phyloP scores from a whole-genome alignment of 2,329 filamentous ascomycete species.

The Claviceps monticola region DNA sequence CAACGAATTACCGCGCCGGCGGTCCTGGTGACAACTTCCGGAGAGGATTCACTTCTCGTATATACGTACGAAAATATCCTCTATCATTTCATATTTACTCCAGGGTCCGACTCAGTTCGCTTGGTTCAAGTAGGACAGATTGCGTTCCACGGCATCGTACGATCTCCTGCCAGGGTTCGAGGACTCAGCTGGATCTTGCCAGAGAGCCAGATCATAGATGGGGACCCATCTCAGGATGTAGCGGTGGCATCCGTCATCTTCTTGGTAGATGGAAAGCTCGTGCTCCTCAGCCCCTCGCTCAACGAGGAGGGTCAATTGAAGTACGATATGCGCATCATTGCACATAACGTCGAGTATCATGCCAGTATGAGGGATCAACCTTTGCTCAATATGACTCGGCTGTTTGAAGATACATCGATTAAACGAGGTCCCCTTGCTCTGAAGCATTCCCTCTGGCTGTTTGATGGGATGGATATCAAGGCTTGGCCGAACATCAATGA shows the following conservation, averaged over 20 bases:
- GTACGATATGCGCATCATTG: constrained; percentile 96
- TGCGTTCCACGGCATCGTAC: constrained; percentile 88
- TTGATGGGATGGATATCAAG: constrained; percentile 75
- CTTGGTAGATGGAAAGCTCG: constrained; percentile 92
- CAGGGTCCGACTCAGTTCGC: constrained; percentile 52
- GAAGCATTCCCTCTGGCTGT: constrained; percentile 84
- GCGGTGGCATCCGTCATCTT: constrained; percentile 87
- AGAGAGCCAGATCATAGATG: constrained; percentile 74
- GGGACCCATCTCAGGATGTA: constrained; percentile 91
- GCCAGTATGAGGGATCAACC: constrained; percentile 81
- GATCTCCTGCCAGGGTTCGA: constrained; percentile 81
- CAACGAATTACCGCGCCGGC: constrained; percentile 72
- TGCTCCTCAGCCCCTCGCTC: constrained; percentile 74
- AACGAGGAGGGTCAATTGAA: constrained; percentile 76
- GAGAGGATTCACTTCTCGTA: constrained; percentile 85
- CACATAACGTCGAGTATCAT: constrained; percentile 93
- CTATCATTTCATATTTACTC: constrained; percentile 84
- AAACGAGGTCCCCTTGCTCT: constrained; percentile 34
- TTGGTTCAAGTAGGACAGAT: constrained; percentile 95
- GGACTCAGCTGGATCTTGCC: constrained; percentile 93
- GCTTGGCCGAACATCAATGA: constrained; percentile 84
- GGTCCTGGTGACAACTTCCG: constrained; percentile 79
- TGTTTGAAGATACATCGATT: constrained; percentile 12
- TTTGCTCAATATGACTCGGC: constrained; percentile 19
- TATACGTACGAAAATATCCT: constrained; percentile 96